Conservation (phyloP, 345 rosid genomes). For the Gossypium sturtianum region DNA sequence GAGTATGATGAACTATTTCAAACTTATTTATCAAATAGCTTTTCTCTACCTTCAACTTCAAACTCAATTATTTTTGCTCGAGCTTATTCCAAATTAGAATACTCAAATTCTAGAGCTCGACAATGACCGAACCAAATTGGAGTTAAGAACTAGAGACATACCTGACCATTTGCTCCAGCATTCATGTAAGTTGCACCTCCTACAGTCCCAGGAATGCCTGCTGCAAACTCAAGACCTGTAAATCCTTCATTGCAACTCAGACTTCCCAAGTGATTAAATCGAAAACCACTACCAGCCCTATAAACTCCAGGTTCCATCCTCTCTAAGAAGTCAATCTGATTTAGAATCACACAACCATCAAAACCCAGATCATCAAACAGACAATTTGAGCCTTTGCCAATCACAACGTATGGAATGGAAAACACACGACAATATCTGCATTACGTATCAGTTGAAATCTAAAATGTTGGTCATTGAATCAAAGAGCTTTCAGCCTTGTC, state of each 20-base stretch:
- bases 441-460: not conserved
- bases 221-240: conserved; percentile 29
- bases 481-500: no score
- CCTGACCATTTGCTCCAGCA: conserved; percentile 32
- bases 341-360: conserved; percentile 34
- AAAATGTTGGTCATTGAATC: not conserved
- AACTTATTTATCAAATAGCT: not conserved
- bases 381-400: conserved; percentile 37
- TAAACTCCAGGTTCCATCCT: conserved; percentile 22
- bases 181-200: conserved; percentile 35
- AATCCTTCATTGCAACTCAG: conserved; percentile 21
- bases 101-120: not conserved
- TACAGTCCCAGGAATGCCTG: conserved; percentile 26
- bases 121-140: not conserved
- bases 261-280: conserved; percentile 24
- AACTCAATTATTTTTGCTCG: not conserved
- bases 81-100: not conserved
- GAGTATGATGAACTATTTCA: not conserved
- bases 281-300: conserved; percentile 33
- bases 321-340: conserved; percentile 29
- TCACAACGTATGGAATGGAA: conserved; percentile 18
- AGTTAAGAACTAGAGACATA: not conserved
- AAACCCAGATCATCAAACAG: conserved; percentile 36
- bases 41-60: not conserved
- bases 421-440: conserved; percentile 28